Evolutionary conservation across 2,329 filamentous ascomycete genomes (phyloP).

Genomic region (Bisporella sp.): DNA sequence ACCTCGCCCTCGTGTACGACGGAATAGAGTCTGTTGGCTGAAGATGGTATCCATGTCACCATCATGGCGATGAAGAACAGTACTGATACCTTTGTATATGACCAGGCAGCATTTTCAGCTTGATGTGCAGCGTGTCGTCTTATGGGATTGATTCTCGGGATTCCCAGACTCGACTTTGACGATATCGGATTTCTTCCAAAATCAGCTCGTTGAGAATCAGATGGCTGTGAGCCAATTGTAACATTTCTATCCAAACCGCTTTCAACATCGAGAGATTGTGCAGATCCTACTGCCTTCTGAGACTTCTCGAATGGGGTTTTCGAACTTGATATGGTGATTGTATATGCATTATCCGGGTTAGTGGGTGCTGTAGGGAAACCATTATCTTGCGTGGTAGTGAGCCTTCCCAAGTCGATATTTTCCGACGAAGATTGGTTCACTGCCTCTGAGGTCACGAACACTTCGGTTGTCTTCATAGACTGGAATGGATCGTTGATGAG

Average conservation of each 20-base stretch:
- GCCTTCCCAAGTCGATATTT: conserved; percentile 8
- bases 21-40: conserved; percentile 68
- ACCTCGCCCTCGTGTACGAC: conserved; percentile 48
- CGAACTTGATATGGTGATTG: conserved; percentile 7
- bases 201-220: background rate
- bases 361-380: conserved; percentile 8
- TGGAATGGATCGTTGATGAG: conserved; percentile 37
- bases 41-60: conserved; percentile 72
- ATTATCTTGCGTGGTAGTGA: conserved; percentile 5
- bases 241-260: background rate
- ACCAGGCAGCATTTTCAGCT: conserved; percentile 56
- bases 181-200: too few relatives aligned
- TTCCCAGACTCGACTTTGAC: background rate
- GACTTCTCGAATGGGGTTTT: background rate
- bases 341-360: conserved; percentile 2
- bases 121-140: conserved; percentile 10
- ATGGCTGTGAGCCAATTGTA: background rate
- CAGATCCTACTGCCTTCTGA: background rate
- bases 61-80: conserved; percentile 67
- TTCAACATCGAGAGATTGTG: background rate
- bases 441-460: conserved; percentile 53
- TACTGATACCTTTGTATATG: conserved; percentile 63
- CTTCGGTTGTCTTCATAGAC: conserved; percentile 53
- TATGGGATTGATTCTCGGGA: background rate
- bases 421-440: conserved; percentile 12